Base-by-base conservation (phyloP, 2,329 filamentous ascomycete species). In the Cladosporium oxysporum region DNA sequence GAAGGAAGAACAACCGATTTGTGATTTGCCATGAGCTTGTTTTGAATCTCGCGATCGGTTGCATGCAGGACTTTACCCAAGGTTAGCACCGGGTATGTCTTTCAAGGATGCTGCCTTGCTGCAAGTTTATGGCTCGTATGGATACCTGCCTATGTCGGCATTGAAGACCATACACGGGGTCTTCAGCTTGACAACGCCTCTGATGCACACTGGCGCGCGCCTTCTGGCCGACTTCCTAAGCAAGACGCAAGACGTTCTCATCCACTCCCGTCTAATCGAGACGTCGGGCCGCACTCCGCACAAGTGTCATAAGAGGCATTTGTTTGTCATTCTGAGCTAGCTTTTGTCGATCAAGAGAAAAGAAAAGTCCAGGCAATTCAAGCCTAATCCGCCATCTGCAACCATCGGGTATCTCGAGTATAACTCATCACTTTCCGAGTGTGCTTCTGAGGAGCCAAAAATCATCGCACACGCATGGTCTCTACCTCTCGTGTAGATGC, bases 391-490 rank as follows among this genome's bases (percentile, higher is more conserved):
- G 61, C 33, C 37, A 28, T 57, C 61, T 52, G 61, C 61, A 63
- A 47, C 61, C 33, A n/a, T 63, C 61, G 61, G 41, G 61, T 63
- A 63, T 63, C 61, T 63, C 50, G 61, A 63, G 61, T 37, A 41
- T 10, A 63, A 62, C 50, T 63, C 50, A 63, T 52, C 50, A 57
- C 33, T 35, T 26, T 63, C 61, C 61, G 61, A 63, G 50, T 57
- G 61, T 63, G 50, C 61, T 63, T 63, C 61, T 47, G 61, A 16
- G 59, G 59, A 62, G 59, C 59, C 44, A 67, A 64, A 65, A 10
- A 55, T 57, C n/a, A 41, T 26, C 29, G 47, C 21, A 62, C 59
- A 62, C 44, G 61, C 61, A 63, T 59, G 67, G 66, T 35, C 65
- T 66, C 53, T 68, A 52, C 18, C 28, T 63, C 44, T 58, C 41